A percentile compares a stretch with the other conserved stretches of the same genome.
These are phyloP conservation scores for Phytophthora crassamura DNA, from an alignment of 352 stramenopile genomes.

Conservation along the genomic window DNA sequence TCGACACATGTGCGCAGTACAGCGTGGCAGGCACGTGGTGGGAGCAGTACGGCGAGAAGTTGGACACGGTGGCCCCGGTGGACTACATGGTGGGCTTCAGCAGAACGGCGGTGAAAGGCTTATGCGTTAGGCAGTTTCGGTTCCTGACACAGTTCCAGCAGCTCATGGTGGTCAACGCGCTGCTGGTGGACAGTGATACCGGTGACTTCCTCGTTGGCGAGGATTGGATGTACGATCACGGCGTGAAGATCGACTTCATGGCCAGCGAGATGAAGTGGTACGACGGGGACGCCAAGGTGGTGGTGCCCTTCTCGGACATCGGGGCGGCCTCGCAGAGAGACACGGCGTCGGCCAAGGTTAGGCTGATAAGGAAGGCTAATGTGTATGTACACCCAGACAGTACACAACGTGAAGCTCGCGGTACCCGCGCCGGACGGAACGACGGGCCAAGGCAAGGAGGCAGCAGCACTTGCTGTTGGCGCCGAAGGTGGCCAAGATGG, in stretches of 20 bases:
- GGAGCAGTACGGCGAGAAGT: background rate
- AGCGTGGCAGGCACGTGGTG: background rate
- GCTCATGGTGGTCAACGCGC: background rate
- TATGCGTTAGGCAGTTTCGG: background rate
- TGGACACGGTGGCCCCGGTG: background rate
- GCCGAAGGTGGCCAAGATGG: too few species aligned
- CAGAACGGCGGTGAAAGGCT: background rate
- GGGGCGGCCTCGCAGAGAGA: background rate
- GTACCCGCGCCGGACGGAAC: too few species aligned
- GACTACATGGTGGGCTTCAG: too few species aligned
- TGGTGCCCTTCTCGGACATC: slow-evolving; percentile 3
- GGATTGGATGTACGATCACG: slow-evolving; percentile 2
- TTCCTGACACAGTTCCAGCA: slow-evolving; percentile 1
- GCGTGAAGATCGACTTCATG: slow-evolving; percentile 4
- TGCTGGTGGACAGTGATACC: background rate
- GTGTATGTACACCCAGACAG: too few species aligned
- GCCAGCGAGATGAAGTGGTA: slow-evolving; percentile 13
- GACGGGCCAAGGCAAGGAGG: too few species aligned
- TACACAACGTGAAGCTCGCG: too few species aligned
- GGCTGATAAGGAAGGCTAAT: too few species aligned
- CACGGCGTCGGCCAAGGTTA: too few species aligned
- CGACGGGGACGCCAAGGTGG: background rate
- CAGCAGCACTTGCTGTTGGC: too few species aligned
- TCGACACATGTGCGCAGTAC: slow-evolving; percentile 1
- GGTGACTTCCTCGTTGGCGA: background rate